phyloP scores from a whole-genome alignment of 495 filamentous ascomycete genomes.

The Staphylotrichum tortipilum region DNA sequence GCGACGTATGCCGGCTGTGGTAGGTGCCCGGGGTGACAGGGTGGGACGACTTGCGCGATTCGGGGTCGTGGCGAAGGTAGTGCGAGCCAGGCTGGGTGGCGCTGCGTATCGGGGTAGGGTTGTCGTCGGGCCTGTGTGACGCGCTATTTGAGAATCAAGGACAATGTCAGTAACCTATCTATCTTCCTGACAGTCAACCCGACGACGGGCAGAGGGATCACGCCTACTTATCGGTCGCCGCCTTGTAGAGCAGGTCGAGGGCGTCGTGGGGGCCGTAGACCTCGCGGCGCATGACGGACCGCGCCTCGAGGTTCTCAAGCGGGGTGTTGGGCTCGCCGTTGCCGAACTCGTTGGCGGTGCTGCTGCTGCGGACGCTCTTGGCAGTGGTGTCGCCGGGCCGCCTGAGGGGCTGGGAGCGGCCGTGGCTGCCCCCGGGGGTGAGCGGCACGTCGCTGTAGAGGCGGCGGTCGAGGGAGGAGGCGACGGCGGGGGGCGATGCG shows the following conservation, averaged over 20 bases:
- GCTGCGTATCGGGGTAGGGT: slow-evolving; percentile 4
- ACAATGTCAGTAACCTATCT: slow-evolving; percentile 13
- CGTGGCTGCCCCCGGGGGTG: slow-evolving; percentile 56
- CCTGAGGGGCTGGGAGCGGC: slow-evolving; percentile 47
- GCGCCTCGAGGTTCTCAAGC: slow-evolving; percentile 51
- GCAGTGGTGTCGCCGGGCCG: slow-evolving; percentile 35
- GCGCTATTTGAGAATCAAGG: slow-evolving; percentile 7
- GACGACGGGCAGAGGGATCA: too few relatives aligned
- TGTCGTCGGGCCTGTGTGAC: slow-evolving; percentile 20
- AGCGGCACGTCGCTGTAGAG: slow-evolving; percentile 44
- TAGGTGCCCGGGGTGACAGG: slow-evolving; percentile 10
- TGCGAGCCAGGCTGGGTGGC: slow-evolving; percentile 12
- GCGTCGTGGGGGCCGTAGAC: slow-evolving; percentile 64
- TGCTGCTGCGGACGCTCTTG: slow-evolving; percentile 21
- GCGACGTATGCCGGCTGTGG: slow-evolving; percentile 15
- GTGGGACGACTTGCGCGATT: slow-evolving; percentile 16
- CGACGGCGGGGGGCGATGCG: slow-evolving; percentile 26
- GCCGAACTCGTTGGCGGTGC: slow-evolving; percentile 36
- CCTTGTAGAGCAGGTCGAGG: slow-evolving; percentile 60
- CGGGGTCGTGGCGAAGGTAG: slow-evolving; percentile 12
- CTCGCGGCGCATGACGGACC: slow-evolving; percentile 53
- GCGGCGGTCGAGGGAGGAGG: slow-evolving; percentile 29
- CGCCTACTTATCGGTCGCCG: slow-evolving; percentile 51
- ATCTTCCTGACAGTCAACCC: too few relatives aligned
- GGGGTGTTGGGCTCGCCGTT: slow-evolving; percentile 36